Evolutionary conservation across 2,329 filamentous ascomycete genomes (phyloP).

Genomic region (Pestalotiopsis sp.): DNA sequence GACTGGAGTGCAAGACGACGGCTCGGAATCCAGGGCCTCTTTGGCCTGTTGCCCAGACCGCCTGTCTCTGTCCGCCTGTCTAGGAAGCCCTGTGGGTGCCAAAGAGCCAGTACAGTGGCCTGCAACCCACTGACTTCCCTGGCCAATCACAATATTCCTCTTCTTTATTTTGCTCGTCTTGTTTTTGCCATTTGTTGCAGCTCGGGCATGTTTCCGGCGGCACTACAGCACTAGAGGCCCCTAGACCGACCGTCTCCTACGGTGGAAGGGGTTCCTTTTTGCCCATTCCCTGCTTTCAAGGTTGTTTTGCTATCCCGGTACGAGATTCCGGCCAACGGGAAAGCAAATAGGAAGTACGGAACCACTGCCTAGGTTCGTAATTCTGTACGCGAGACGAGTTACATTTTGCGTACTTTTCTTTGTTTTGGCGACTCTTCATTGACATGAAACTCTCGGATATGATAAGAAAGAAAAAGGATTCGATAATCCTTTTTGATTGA

Average conservation of each 20-base stretch:
- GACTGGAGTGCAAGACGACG: neutral
- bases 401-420: neutral
- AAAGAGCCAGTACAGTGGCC: neutral
- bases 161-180: slow-evolving; percentile 1
- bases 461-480: too few relatives aligned
- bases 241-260: slow-evolving; percentile 1
- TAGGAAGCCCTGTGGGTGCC: neutral
- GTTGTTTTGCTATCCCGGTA: neutral
- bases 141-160: neutral
- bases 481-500: neutral
- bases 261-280: slow-evolving; percentile 7
- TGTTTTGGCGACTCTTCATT: neutral
- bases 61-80: neutral
- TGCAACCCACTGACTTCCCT: neutral
- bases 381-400: neutral
- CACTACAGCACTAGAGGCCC: neutral
- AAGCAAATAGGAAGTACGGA: neutral
- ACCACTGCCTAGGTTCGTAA: neutral
- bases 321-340: slow-evolving; percentile 1
- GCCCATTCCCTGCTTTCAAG: neutral
- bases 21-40: neutral
- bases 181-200: neutral
- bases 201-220: slow-evolving; percentile 2
- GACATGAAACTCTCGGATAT: neutral
- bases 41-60: neutral